Conservation (phyloP, 2,329 filamentous ascomycete genomes). For the Aspergillus sp. region DNA sequence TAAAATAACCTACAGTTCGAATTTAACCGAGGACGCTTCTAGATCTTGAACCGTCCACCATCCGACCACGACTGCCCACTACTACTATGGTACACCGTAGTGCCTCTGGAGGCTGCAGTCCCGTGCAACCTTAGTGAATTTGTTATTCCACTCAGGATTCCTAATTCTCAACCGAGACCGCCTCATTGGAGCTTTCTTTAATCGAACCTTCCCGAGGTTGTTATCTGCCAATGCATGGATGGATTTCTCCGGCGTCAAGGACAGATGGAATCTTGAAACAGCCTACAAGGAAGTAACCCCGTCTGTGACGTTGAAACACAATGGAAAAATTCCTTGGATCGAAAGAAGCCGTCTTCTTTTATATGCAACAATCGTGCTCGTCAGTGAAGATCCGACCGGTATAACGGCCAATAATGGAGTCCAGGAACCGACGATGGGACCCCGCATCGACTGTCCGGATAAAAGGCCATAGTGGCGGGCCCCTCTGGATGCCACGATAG, state of each 20-base stretch:
- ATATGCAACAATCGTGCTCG: background rate
- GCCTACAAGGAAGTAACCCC: background rate
- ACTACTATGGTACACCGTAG: background rate
- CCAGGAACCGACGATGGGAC: background rate
- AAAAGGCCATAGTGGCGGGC: conserved; percentile 12
- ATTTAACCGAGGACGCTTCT: conserved; percentile 9
- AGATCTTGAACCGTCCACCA: background rate
- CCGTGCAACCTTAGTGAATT: background rate
- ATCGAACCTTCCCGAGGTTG: background rate
- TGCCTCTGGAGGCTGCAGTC: background rate
- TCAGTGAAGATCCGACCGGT: conserved; percentile 1
- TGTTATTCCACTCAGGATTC: background rate
- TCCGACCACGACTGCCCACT: background rate
- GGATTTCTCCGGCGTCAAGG: background rate
- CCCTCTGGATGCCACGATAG: conserved; percentile 7
- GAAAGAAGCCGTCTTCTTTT: background rate
- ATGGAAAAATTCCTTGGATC: background rate
- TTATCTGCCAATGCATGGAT: background rate
- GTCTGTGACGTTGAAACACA: background rate
- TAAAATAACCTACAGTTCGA: conserved; percentile 5
- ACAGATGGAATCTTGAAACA: background rate
- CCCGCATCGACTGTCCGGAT: conserved; percentile 13
- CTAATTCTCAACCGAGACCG: background rate
- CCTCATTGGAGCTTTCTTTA: background rate
- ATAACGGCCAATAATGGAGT: conserved; percentile 1